phyloP scores from a whole-genome alignment of 257 asterid species.

The Nicotiana obtusifolia region DNA sequence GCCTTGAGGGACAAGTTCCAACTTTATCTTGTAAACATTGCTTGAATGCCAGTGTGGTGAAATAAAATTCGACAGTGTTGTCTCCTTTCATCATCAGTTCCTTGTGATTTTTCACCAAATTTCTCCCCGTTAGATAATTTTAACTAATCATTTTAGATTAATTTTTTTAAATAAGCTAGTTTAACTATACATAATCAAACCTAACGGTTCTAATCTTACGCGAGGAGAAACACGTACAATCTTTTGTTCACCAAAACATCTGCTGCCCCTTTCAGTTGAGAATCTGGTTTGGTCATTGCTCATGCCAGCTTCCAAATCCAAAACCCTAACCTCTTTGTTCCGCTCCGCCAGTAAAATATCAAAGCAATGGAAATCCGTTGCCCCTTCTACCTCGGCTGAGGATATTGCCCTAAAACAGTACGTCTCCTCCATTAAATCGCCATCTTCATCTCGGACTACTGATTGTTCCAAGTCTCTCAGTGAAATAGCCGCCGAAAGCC shows the following conservation, averaged over 20 bases:
- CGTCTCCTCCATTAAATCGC: constrained; percentile 19
- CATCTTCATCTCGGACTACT: constrained; percentile 5
- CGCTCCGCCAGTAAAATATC: constrained; percentile 36
- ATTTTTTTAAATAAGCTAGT: not conserved
- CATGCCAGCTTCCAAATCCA: constrained; percentile 42
- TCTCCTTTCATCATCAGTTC: not conserved
- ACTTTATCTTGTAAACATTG: not conserved
- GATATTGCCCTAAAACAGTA: constrained; percentile 36
- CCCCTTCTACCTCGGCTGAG: constrained; percentile 14
- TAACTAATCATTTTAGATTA: not conserved
- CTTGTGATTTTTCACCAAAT: not conserved
- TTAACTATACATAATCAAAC: not conserved
- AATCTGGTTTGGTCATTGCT: constrained; percentile 13
- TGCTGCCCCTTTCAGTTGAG: not conserved
- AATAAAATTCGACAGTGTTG: no score
- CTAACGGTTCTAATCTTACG: not conserved
- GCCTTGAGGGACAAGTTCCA: not conserved
- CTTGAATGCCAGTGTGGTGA: not conserved
- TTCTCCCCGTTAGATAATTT: not conserved
- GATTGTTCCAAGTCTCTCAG: constrained; percentile 19
- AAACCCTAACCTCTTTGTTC: constrained; percentile 39
- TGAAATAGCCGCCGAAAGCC: constrained; percentile 26
- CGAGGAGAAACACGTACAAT: no score
- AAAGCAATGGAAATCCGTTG: constrained; percentile 9
- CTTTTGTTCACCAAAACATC: no score